Conservation (phyloP, 2,329 filamentous ascomycete genomes). For the Cladosporium cucumerinum region DNA sequence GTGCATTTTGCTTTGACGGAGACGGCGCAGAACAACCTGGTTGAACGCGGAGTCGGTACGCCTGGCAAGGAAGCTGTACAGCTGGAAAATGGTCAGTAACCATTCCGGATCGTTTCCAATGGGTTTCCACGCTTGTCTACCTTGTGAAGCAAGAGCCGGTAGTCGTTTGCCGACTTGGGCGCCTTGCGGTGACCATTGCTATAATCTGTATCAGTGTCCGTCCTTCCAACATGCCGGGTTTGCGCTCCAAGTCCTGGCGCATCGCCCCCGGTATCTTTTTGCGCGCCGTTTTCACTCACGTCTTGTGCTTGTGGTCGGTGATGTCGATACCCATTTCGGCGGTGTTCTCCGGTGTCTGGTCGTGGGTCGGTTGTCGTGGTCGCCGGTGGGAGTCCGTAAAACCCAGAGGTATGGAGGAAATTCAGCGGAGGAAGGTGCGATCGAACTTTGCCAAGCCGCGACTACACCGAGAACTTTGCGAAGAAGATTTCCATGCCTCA, state of each 20-base stretch:
- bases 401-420: background rate
- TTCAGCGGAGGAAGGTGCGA: constrained; percentile 5
- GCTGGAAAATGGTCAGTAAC: constrained; percentile 51
- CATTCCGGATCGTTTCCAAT: constrained; percentile 89
- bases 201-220: background rate
- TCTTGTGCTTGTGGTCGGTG: constrained; percentile 10
- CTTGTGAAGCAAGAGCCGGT: constrained; percentile 68
- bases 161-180: constrained; percentile 65
- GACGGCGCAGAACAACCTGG: constrained; percentile 95
- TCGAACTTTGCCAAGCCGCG: constrained; percentile 1
- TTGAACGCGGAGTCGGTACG: constrained; percentile 98
- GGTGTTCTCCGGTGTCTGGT: background rate
- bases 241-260: background rate
- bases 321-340: constrained; percentile 9
- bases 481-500: background rate
- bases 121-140: constrained; percentile 44
- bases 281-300: background rate
- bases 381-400: background rate
- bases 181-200: constrained; percentile 52
- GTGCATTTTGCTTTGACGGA: too few relatives aligned
- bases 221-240: background rate
- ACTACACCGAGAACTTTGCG: background rate
- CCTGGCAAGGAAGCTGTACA: constrained; percentile 30
- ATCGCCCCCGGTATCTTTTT: background rate
- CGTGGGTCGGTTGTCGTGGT: constrained; percentile 7